phyloP scores from a whole-genome alignment of 768 basidiomycete genomes.

The Candolleomyces efflorescens region DNA sequence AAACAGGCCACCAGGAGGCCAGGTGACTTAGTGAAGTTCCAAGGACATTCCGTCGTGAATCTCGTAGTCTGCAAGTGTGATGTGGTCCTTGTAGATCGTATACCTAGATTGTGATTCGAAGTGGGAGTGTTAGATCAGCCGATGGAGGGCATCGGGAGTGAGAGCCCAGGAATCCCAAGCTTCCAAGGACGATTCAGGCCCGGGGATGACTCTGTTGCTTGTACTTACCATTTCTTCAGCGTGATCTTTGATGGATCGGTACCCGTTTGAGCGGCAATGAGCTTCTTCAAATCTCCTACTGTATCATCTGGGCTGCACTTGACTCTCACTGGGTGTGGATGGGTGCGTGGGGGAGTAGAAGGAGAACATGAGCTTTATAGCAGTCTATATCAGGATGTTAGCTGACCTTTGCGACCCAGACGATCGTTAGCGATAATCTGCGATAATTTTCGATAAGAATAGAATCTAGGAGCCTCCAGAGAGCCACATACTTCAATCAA shows the following conservation, averaged over 20 bases:
- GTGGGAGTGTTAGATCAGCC: neutral
- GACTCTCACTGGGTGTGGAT: constrained; percentile 67
- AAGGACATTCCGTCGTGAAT: constrained; percentile 91
- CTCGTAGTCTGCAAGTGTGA: constrained; percentile 88
- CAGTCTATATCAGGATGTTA: neutral
- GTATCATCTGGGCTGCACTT: constrained; percentile 96
- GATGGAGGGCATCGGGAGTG: neutral
- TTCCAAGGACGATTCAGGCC: neutral
- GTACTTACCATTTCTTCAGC: constrained; percentile 90
- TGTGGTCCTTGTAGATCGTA: constrained; percentile 94
- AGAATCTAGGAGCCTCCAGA: neutral
- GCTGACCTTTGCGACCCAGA: constrained; percentile 83
- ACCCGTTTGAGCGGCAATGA: constrained; percentile 95
- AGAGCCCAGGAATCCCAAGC: neutral
- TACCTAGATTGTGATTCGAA: constrained; percentile 54
- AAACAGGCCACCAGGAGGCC: neutral
- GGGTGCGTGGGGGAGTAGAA: constrained; percentile 4
- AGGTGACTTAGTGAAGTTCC: constrained; percentile 70
- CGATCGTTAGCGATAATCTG: constrained; percentile 96
- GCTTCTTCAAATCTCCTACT: constrained; percentile 94
- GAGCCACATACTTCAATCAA: constrained; percentile 46
- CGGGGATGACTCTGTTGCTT: neutral
- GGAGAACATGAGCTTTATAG: constrained; percentile 4
- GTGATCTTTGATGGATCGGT: constrained; percentile 83
- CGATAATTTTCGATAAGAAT: constrained; percentile 3